These are phyloP conservation scores for Raphanus sativus DNA, from an alignment of 345 rosid genomes.

Conservation along the genomic window DNA sequence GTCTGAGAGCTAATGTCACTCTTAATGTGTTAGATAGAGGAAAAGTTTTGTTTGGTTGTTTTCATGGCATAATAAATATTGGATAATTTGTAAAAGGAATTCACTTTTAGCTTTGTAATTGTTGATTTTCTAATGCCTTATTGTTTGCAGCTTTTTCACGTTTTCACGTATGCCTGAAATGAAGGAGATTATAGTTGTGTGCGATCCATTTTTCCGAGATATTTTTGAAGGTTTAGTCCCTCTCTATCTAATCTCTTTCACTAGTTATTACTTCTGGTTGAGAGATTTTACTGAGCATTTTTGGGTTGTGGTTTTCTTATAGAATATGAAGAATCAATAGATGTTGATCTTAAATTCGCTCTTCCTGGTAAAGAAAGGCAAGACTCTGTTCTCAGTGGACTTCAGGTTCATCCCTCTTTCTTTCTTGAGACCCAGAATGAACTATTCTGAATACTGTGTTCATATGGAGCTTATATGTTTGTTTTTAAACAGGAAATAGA, in stretches of 20 bases:
- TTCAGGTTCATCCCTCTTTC: constrained; percentile 58
- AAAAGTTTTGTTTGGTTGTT: background rate
- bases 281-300: constrained; percentile 18
- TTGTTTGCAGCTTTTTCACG: constrained; percentile 64
- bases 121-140: background rate
- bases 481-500: constrained; percentile 54
- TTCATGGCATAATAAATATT: background rate
- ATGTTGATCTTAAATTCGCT: constrained; percentile 67
- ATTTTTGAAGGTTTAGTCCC: constrained; percentile 72
- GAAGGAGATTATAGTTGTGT: constrained; percentile 91
- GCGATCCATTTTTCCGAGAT: constrained; percentile 89
- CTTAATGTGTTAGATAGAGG: background rate
- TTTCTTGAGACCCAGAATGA: background rate
- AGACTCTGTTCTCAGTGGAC: constrained; percentile 85
- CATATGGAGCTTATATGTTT: background rate
- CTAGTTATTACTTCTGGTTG: background rate
- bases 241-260: background rate
- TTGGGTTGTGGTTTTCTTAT: constrained; percentile 12
- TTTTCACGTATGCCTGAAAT: constrained; percentile 77
- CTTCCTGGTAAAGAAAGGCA: constrained; percentile 97
- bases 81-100: background rate
- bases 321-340: constrained; percentile 57
- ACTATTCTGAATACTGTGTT: background rate
- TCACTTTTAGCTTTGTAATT: background rate
- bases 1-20: background rate